Evolutionary conservation across 768 basidiomycete genomes (phyloP).

Genomic region (Termitomyces sp.): DNA sequence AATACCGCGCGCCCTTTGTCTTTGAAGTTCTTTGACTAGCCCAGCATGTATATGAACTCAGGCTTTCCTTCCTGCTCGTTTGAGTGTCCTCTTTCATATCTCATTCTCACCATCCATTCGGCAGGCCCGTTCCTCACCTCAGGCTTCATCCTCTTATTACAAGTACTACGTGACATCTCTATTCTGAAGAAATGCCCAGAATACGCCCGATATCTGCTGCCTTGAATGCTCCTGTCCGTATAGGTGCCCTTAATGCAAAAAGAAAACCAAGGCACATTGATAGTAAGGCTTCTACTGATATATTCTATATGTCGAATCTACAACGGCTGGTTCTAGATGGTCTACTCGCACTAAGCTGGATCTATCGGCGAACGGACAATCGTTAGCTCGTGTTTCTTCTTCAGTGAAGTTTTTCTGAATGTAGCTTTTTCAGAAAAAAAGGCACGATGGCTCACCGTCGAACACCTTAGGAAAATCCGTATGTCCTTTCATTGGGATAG

Average conservation of each 20-base stretch:
- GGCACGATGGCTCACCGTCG: background rate
- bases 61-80: background rate
- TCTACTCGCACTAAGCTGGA: background rate
- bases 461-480: background rate
- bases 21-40: background rate
- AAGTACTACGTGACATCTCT: background rate
- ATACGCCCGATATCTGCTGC: background rate
- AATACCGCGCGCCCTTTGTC: no score
- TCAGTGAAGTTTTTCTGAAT: background rate
- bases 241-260: background rate
- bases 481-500: background rate
- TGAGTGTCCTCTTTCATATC: background rate
- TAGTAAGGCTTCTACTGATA: background rate
- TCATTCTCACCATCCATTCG: background rate
- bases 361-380: background rate
- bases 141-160: background rate
- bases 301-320: background rate
- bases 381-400: background rate
- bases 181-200: background rate
- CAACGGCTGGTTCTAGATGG: background rate
- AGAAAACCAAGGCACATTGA: conserved; percentile 1
- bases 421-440: background rate
- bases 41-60: background rate
- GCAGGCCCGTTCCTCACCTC: background rate
- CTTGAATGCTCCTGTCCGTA: background rate